Base-by-base conservation (phyloP, 2,329 filamentous ascomycete genomes). In the Didymosphaeria variabile region DNA sequence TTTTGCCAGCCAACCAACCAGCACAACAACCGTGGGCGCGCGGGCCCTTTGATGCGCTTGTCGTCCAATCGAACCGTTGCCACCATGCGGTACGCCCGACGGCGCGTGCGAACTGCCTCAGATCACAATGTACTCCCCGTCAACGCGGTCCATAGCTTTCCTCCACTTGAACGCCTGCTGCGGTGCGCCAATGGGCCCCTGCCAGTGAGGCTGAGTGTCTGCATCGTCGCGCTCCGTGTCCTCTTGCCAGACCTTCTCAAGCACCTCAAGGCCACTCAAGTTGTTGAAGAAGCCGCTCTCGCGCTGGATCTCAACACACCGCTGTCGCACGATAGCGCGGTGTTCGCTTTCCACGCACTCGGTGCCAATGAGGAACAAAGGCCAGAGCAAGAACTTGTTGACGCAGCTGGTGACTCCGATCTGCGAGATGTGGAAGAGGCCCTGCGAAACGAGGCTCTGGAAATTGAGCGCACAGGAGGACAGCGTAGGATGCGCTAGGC, bases 281-380 rank as follows among this genome's bases (percentile, higher is more conserved):
- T 97, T 97, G 80, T 97, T 97, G 84, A 93, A 92, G 80, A 97
- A 97, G 1, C 94, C 94, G 57, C 91, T 94, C 67, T 94, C 91
- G 32, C 88, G 87, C 84, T 94, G 93, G 67, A 97, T 94, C 73
- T 94, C 93, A 47, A 89, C 85, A 79, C 93, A 97, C 69, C 93
- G 90, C 67, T 88, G 85, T 56, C 93, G 88, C 55, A 97, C 90
- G 60, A 94, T 87, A 59, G 87, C 87, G 65, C 94, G 91, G 72
- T 97, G 91, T 54, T 89, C 83, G 71, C 91, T 88, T 67, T 92
- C 90, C 64, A 95, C 90, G 71, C 93, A 97, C 80, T 97, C 94
- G 23, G 92, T 93, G 21, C 94, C 94, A 0, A 91, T 89, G 55
- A 97, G 90, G 76, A 97, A 97, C 3, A 97, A 85, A 2, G 94